Evolutionary conservation across 1,284 basidiomycete species (phyloP), one percentile per base, ranked within the genome.

Genomic region (Spongiforma sp.): DNA sequence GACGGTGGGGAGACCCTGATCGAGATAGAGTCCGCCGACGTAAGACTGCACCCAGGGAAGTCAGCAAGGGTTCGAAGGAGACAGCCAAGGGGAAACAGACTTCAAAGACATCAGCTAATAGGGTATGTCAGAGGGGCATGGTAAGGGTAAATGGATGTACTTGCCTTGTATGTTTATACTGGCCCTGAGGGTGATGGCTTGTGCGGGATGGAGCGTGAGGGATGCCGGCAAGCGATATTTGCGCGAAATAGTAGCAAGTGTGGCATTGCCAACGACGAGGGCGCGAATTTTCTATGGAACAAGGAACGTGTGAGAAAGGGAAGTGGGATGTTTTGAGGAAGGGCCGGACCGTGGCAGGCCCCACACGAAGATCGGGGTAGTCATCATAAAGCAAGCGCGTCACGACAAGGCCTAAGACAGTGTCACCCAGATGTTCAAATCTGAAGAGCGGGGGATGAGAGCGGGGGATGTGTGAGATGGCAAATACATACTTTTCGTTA

Each of bases 101-200:
- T 83, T 93, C 91, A 67, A 93, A 89, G 34, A 91, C 81, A 72
- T 93, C 89, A 56, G 91, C 91, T 93, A 63, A 28, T 30, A 21
- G 33, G 24, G 68, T 56, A 56, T 59, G 58, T 65, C 39, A 63
- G 59, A 63, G 41, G 39, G 56, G 33, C 8, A 34, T 17, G 28
- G 28, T 3, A 26, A 37, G 32, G 37, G 57, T 39, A 36, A n/a
- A 58, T 57, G 53, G 33, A 55, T 15, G 17, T 2, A 69, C 82
- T 32, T 65, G 88, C 90, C 90, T 85, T 91, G 90, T 65, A 93
- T 82, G 69, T 89, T 83, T 14, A 77, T 74, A 3, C 91, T 93
- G 7, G 86, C 86, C 53, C 82, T 82, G 19, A 93, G 78, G 4
- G 88, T 86, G 71, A 91, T 82, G 4, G 87, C 84, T 68, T 93